Conservation (phyloP, 768 basidiomycete genomes). For the Chalciporus chontae region DNA sequence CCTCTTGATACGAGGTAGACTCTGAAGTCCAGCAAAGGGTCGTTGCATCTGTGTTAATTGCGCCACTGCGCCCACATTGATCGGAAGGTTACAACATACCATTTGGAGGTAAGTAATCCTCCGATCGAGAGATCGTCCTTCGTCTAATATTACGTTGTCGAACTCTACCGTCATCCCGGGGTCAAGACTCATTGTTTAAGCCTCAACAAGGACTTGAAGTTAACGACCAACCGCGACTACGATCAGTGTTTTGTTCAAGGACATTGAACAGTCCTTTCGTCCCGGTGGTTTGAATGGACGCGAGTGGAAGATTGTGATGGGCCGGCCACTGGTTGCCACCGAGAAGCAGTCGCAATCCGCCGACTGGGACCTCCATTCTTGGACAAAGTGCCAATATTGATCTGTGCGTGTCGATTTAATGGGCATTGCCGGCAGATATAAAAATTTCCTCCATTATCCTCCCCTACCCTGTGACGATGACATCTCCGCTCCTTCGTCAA, state of each 20-base stretch:
- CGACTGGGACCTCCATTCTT: neutral
- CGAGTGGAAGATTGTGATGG: conserved; percentile 2
- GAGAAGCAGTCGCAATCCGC: conserved; percentile 3
- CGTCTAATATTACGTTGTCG: neutral
- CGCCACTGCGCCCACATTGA: neutral
- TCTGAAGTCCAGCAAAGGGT: neutral
- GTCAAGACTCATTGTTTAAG: too few relatives aligned
- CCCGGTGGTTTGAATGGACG: neutral
- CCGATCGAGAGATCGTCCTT: neutral
- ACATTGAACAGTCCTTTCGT: neutral
- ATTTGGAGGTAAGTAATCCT: neutral
- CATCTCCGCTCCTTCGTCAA: too few relatives aligned
- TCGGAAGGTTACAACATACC: neutral
- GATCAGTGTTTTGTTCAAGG: neutral
- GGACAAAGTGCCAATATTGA: neutral
- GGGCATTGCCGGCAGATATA: too few relatives aligned
- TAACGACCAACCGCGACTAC: too few relatives aligned
- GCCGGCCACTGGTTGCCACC: neutral
- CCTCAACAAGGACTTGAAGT: too few relatives aligned
- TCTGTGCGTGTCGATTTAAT: too few relatives aligned
- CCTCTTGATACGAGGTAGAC: neutral
- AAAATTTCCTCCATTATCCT: too few relatives aligned
- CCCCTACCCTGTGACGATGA: too few relatives aligned
- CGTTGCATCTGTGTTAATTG: neutral
- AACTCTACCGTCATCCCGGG: too few relatives aligned